Evolutionary conservation across 768 basidiomycete genomes (phyloP).

Genomic region (Leccinellum albellum): DNA sequence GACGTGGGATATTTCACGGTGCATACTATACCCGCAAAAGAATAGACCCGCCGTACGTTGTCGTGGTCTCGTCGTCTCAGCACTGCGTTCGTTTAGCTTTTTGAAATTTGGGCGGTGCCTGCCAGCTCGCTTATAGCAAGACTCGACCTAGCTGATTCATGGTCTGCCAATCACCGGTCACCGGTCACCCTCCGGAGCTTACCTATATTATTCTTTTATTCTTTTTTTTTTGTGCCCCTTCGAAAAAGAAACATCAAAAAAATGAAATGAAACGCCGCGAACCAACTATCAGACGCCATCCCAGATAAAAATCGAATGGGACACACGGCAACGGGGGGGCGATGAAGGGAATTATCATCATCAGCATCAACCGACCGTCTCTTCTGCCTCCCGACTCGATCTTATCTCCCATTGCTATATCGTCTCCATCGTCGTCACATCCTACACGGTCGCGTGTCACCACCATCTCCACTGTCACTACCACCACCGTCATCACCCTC

Average conservation of each 20-base stretch:
- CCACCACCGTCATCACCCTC: not conserved
- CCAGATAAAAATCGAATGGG: constrained; percentile 6
- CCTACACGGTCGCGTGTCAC: not conserved
- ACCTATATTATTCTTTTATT: not conserved
- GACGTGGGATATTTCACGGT: not conserved
- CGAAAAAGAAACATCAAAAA: not conserved
- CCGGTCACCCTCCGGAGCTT: not conserved
- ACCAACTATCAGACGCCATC: not conserved
- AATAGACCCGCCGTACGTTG: not conserved
- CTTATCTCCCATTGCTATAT: not conserved
- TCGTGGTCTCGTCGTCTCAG: too few species aligned
- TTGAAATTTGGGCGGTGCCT: not conserved
- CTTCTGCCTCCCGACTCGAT: not conserved
- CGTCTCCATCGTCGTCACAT: not conserved
- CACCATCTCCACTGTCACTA: not conserved
- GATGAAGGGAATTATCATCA: constrained; percentile 1
- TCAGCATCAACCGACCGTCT: not conserved
- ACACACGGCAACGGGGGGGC: constrained; percentile 3
- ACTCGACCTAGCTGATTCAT: too few species aligned
- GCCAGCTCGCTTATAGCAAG: too few species aligned
- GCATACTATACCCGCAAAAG: not conserved
- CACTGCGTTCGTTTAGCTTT: not conserved
- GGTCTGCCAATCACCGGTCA: not conserved
- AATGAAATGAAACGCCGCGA: constrained; percentile 16
- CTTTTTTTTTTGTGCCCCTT: not conserved